Evolutionary conservation across 1,139 yeast species (phyloP).

Genomic region (Debaryomyces nepalensis): DNA sequence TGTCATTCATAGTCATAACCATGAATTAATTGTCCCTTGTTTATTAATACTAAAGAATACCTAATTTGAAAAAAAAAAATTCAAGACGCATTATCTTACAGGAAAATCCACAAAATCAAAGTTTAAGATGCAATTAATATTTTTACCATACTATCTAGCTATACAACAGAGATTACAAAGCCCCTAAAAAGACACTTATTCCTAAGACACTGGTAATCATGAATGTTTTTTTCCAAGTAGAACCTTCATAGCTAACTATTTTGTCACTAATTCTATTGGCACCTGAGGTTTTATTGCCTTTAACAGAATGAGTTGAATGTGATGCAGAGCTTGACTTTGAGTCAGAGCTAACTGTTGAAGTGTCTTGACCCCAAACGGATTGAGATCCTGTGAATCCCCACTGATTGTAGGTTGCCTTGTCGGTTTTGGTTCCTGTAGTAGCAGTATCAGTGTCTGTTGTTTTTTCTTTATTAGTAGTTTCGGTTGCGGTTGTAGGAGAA

Average conservation of each 20-base stretch:
- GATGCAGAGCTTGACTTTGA: conserved; percentile 22
- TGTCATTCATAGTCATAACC: neutral
- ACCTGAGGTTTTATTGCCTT: conserved; percentile 26
- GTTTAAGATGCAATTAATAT: too few species aligned
- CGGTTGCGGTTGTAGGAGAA: conserved; percentile 19
- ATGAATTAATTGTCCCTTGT: neutral
- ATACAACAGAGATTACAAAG: conserved; percentile 18
- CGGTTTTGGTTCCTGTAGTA: conserved; percentile 15
- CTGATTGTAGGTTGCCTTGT: conserved; percentile 37
- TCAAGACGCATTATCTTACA: neutral
- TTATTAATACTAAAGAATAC: neutral
- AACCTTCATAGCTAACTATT: conserved; percentile 18
- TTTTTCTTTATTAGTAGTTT: conserved; percentile 13
- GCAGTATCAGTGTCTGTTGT: conserved; percentile 14
- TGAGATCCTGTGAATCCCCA: conserved; percentile 52
- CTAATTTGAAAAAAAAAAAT: neutral
- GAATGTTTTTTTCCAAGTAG: conserved; percentile 24
- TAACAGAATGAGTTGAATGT: conserved; percentile 19
- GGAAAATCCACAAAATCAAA: conserved; percentile 4
- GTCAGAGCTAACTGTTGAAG: conserved; percentile 17
- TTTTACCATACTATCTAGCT: conserved; percentile 3
- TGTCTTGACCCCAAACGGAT: conserved; percentile 35
- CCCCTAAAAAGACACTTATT: conserved; percentile 23
- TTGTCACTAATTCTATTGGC: conserved; percentile 19
- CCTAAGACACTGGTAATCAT: conserved; percentile 26